These are phyloP conservation scores for Aspergillus carlsbadensis DNA, from an alignment of 495 filamentous ascomycete species.

Conservation along the genomic window DNA sequence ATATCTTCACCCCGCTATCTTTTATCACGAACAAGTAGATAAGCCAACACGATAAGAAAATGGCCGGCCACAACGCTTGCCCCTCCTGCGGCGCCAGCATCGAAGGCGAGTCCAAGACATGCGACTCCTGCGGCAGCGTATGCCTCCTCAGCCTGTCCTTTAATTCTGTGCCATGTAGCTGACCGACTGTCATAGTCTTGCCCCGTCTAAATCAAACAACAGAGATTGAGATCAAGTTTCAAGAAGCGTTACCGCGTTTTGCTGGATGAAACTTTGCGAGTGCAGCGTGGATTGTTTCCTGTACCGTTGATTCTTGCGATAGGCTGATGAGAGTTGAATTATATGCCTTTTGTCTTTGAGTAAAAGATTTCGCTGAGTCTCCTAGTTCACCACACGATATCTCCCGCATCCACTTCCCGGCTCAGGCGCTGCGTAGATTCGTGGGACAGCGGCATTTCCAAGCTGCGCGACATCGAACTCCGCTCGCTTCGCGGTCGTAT, in stretches of 20 bases:
- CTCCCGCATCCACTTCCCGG: neutral
- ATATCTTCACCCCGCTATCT: neutral
- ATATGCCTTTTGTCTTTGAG: constrained; percentile 1
- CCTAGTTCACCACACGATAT: constrained; percentile 6
- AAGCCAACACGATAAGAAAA: constrained; percentile 9
- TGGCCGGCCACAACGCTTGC: constrained; percentile 31
- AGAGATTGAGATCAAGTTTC: neutral
- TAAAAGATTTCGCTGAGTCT: neutral
- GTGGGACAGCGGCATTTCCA: neutral
- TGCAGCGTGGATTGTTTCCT: neutral
- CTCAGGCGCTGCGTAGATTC: neutral
- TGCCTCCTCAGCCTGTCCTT: constrained; percentile 3
- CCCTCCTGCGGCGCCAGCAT: constrained; percentile 35
- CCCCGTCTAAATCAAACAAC: constrained; percentile 24
- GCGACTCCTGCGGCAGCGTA: constrained; percentile 35
- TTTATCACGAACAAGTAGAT: neutral
- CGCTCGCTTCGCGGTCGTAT: constrained; percentile 11
- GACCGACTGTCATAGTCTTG: constrained; percentile 20
- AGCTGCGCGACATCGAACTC: neutral
- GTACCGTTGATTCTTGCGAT: neutral
- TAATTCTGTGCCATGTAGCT: neutral
- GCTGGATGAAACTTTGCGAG: neutral
- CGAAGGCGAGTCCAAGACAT: constrained; percentile 31
- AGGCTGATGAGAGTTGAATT: constrained; percentile 12
- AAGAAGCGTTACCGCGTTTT: neutral